Conservation (phyloP, 352 stramenopile genomes). For the Phytophthora pisi region DNA sequence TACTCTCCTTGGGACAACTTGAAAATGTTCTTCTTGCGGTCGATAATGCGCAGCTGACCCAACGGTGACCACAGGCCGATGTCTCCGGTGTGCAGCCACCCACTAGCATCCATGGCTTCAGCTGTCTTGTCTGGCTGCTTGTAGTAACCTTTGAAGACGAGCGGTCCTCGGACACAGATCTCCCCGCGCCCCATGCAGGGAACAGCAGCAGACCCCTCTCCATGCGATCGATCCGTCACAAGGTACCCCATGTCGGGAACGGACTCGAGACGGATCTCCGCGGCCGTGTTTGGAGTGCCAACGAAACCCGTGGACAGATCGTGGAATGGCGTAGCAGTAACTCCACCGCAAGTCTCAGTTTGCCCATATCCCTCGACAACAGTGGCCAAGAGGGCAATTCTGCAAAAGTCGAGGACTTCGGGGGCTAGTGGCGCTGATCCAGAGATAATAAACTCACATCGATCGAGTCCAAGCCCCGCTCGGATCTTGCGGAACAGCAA, state of each 20-base stretch:
- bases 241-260: conserved; percentile 98
- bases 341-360: conserved; percentile 93
- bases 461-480: conserved; percentile 85
- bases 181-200: conserved; percentile 63
- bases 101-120: conserved; percentile 90
- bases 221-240: conserved; percentile 69
- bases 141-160: conserved; percentile 94
- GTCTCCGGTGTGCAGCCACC: conserved; percentile 98
- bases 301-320: conserved; percentile 87
- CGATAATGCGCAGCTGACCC: conserved; percentile 91
- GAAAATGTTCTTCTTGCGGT: conserved; percentile 95
- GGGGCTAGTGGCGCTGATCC: conserved; percentile 94
- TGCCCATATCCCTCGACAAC: conserved; percentile 96
- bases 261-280: conserved; percentile 94
- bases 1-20: conserved; percentile 97
- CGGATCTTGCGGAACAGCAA: conserved; percentile 96
- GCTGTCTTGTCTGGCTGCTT: conserved; percentile 93
- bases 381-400: conserved; percentile 86
- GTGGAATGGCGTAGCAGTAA: conserved; percentile 58
- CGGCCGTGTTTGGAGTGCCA: conserved; percentile 81
- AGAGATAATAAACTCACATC: conserved; percentile 91
- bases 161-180: conserved; percentile 77
- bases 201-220: conserved; percentile 33
- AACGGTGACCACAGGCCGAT: conserved; percentile 94
- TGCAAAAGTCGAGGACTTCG: conserved; percentile 94